Percentiles rank a stretch among this genome's conserved stretches.
phyloP scores from a whole-genome alignment of 768 basidiomycete species.

The Hygrocybe coccinea region DNA sequence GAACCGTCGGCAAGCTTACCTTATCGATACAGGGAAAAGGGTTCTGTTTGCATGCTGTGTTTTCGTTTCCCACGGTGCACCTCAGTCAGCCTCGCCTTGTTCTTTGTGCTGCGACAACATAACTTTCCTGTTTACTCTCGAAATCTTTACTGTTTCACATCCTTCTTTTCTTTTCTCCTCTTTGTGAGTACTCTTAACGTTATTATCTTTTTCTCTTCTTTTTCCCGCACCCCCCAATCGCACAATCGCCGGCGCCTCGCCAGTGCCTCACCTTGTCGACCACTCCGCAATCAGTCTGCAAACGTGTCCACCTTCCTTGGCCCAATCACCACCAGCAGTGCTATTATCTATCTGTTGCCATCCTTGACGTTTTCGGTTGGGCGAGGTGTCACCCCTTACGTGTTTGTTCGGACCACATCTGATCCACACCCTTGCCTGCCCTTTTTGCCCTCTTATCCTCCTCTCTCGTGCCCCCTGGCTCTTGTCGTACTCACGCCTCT shows the following conservation, averaged over 20 bases:
- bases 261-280: not conserved
- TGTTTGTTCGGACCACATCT: no score
- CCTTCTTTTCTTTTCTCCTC: not conserved
- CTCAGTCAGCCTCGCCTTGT: not conserved
- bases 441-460: constrained; percentile 13
- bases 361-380: no score
- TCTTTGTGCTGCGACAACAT: not conserved
- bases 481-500: constrained; percentile 16
- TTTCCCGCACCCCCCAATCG: not conserved
- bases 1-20: no score
- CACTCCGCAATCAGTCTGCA: not conserved
- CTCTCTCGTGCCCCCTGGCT: constrained; percentile 11
- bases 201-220: not conserved
- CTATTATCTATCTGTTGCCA: not conserved
- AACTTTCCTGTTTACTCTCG: not conserved
- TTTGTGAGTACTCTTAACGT: not conserved
- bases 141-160: no score
- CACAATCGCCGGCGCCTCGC: not conserved
- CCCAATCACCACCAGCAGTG: not conserved
- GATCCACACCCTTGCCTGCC: constrained; percentile 42
- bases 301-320: not conserved
- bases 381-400: no score
- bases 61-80: no score
- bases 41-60: no score
- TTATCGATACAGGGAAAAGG: no score